Conservation (phyloP, 2,329 filamentous ascomycete species). For the Penicillium freii region DNA sequence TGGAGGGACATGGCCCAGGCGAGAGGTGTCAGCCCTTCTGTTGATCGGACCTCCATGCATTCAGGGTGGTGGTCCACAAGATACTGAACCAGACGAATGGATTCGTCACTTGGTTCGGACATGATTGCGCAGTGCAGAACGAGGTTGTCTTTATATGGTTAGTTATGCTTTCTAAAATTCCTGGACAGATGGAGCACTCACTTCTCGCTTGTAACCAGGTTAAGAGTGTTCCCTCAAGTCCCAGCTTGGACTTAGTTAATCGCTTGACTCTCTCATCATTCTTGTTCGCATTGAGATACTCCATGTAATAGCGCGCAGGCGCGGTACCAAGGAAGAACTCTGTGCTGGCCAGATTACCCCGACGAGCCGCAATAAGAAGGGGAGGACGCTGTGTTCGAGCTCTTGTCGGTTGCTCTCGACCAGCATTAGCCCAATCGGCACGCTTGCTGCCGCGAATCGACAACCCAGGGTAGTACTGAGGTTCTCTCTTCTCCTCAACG, state of each 20-base stretch:
- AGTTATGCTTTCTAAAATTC: background rate
- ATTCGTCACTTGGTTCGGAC: constrained; percentile 41
- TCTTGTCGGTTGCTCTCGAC: constrained; percentile 37
- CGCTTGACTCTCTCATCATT: constrained; percentile 59
- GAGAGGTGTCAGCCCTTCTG: constrained; percentile 58
- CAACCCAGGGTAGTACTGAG: constrained; percentile 72
- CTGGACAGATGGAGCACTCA: constrained; percentile 38
- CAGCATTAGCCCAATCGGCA: constrained; percentile 69
- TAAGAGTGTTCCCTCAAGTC: constrained; percentile 62
- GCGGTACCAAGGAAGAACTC: constrained; percentile 76
- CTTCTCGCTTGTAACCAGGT: constrained; percentile 50
- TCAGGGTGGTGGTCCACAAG: constrained; percentile 62
- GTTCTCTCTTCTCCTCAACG: constrained; percentile 61
- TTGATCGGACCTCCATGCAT: constrained; percentile 59
- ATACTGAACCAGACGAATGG: constrained; percentile 61
- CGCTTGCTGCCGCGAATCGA: constrained; percentile 73
- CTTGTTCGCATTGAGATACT: constrained; percentile 63
- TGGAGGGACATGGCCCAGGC: constrained; percentile 60
- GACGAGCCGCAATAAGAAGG: constrained; percentile 33
- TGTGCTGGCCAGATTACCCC: constrained; percentile 62
- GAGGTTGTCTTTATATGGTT: constrained; percentile 39
- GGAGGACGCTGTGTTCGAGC: constrained; percentile 20
- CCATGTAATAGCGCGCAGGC: constrained; percentile 64
- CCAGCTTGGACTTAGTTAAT: constrained; percentile 52
- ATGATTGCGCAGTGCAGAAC: constrained; percentile 66